Evolutionary conservation across 176 grass and related monocot species (phyloP), one percentile per base, ranked within the genome.

Genomic region (Neostapfia colusana): DNA sequence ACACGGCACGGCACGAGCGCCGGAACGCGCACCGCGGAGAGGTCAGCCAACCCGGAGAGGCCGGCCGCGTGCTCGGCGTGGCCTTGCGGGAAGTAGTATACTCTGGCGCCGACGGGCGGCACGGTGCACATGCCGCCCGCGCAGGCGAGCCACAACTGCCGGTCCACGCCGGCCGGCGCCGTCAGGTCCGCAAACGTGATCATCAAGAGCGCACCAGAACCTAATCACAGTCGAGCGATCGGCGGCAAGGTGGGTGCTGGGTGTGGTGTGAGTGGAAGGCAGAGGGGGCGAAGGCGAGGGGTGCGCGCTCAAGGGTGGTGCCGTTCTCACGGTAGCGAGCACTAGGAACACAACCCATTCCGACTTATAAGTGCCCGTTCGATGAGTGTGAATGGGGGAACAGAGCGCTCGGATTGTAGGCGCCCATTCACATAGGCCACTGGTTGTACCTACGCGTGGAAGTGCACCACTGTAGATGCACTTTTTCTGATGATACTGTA

Each of bases 41-140:
- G 58, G 72, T 82, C 67, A 27, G 69, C 36, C 12, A 46, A 42
- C 1, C 60, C 79, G 61, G 83, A 31, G 31, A 31, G 31, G 31
- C 31, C 71, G 31, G 31, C 31, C 10, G 92, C 96, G 60, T 99
- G 96, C 96, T 99, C 96, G 60, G 92, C 88, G 72, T 99, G 92
- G 73, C 96, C 96, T 75, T 99, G 96, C 65, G 92, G 92, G 82
- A 99, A 99, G 89, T 95, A 99, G 85, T 85, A 93, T 6, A 99
- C 89, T 79, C 42, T 77, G 72, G 80, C 82, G 77, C 91, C 83
- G 23, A 93, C 87, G 44, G 85, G 76, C 26, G 92, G 92, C 83
- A 95, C 93, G 48, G 90, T 91, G 76, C 91, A 91, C 96, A 99
- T 95, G 12, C 89, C 78, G 17, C 96, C 96, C 1, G 92, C 96